Percentiles rank a stretch among this genome's conserved stretches.
Conservation (phyloP, 202 grass and related monocot genomes). For the Panicum hallii region DNA sequence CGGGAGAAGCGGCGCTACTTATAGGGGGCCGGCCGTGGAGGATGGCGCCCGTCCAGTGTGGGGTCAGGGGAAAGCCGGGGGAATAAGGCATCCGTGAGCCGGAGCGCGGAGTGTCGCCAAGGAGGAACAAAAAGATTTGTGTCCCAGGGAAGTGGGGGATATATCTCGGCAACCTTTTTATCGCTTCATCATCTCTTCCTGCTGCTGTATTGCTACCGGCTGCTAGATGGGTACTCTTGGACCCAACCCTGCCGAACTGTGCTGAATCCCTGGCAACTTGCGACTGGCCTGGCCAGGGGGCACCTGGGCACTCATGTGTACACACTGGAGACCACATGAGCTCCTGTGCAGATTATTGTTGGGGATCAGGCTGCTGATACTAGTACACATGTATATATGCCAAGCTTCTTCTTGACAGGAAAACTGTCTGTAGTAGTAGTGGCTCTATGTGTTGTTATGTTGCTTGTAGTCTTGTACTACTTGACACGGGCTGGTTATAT, state of each 20-base stretch:
- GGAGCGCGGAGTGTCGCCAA: constrained; percentile 24
- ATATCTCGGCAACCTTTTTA: constrained; percentile 37
- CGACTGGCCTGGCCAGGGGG: background rate
- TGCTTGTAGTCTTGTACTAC: background rate
- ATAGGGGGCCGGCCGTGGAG: constrained; percentile 40
- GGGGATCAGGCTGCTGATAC: background rate
- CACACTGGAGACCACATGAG: constrained; percentile 11
- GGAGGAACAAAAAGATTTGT: constrained; percentile 44
- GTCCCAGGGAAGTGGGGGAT: constrained; percentile 43
- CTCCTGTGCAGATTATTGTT: background rate
- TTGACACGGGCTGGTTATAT: background rate
- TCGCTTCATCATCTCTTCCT: background rate
- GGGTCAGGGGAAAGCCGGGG: constrained; percentile 7
- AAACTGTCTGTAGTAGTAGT: background rate
- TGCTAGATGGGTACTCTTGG: background rate
- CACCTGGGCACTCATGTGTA: constrained; percentile 30
- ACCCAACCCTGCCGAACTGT: constrained; percentile 14
- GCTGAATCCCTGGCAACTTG: background rate
- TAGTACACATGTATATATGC: background rate
- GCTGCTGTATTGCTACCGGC: background rate
- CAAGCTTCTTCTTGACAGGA: background rate
- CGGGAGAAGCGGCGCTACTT: constrained; percentile 40
- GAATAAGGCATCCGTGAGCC: constrained; percentile 45
- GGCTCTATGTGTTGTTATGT: background rate
- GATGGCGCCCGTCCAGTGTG: background rate